Evolutionary conservation across 1,139 yeast species (phyloP), one percentile per base, ranked within the genome.

Genomic region (Saccharomyces hybrid): DNA sequence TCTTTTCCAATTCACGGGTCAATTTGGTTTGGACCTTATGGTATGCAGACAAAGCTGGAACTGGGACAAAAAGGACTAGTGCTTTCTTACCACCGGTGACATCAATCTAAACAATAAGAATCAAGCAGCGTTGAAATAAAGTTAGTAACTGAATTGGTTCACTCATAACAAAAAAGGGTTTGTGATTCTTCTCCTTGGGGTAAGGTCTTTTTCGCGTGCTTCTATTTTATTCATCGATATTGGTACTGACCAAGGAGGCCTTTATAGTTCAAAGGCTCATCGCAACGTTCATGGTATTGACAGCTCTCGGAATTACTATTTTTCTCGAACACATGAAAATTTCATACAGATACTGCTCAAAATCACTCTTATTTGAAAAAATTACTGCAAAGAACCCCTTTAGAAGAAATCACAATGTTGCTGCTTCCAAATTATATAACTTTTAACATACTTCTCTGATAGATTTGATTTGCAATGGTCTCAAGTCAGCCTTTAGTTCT

Each of bases 1-100:
- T 93, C 95, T 93, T 93, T 83, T 93, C 99, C 77, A 93, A 88
- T 83, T 93, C 99, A 82, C 98, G 93, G 81, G 97, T 90, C 76
- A 93, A 86, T 82, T 89, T 85, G 74, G 83, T 83, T 84, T 93
- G 99, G 71, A 90, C 95, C 82, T 86, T 89, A 89, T 91, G 96
- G 95, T 88, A 91, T 69, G 87, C 85, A 69, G 82, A 72, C 76
- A 93, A 85, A 71, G 90, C 81, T 79, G 99, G 97, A 70, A 88
- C 95, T 77, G 99, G 98, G 69, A 93, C 97, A 75, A 93, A 91
- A 79, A 93, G 82, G 77, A 91, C 96, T 76, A 93, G 84, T 71
- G 97, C 98, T 84, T 90, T 89, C 85, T 91, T 93, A 80, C 97
- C 97, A 76, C 96, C 96, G 73, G 90, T 79, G 73, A 91, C 97